These are phyloP conservation scores for Cystobasidium slooffiae DNA, from an alignment of 1,284 basidiomycete species.

Conservation along the genomic window DNA sequence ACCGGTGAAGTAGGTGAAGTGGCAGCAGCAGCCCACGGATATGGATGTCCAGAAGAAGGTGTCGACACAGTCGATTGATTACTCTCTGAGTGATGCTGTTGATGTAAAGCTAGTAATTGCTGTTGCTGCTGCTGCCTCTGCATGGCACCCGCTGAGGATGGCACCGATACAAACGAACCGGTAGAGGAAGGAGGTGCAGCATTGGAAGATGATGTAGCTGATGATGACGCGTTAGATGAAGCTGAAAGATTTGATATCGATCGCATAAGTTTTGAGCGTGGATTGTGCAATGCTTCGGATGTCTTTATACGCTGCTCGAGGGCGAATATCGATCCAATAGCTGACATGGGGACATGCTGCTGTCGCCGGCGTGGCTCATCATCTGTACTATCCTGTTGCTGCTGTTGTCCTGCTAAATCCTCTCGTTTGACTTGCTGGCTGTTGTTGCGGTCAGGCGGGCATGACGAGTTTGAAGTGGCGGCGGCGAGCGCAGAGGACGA, in stretches of 20 bases:
- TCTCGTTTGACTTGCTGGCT: not conserved
- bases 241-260: slow-evolving; percentile 11
- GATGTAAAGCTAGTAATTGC: not conserved
- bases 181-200: slow-evolving; percentile 4
- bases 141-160: slow-evolving; percentile 10
- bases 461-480: not conserved
- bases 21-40: not conserved
- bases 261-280: slow-evolving; percentile 18
- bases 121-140: slow-evolving; percentile 10
- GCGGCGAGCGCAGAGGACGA: not conserved
- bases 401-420: not conserved
- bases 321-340: slow-evolving; percentile 18
- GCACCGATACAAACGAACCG: slow-evolving; percentile 3
- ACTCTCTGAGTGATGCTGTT: not conserved
- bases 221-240: slow-evolving; percentile 8
- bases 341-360: not conserved
- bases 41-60: not conserved
- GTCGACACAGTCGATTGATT: not conserved
- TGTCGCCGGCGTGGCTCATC: not conserved
- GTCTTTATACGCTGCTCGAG: slow-evolving; percentile 29
- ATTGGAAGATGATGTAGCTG: not conserved
- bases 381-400: no score
- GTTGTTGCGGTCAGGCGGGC: slow-evolving; percentile 2
- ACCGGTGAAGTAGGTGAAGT: slow-evolving; percentile 7
- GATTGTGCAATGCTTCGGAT: slow-evolving; percentile 30